These are phyloP conservation scores for Piloderma croceum DNA, from an alignment of 768 basidiomycete genomes.

Conservation along the genomic window DNA sequence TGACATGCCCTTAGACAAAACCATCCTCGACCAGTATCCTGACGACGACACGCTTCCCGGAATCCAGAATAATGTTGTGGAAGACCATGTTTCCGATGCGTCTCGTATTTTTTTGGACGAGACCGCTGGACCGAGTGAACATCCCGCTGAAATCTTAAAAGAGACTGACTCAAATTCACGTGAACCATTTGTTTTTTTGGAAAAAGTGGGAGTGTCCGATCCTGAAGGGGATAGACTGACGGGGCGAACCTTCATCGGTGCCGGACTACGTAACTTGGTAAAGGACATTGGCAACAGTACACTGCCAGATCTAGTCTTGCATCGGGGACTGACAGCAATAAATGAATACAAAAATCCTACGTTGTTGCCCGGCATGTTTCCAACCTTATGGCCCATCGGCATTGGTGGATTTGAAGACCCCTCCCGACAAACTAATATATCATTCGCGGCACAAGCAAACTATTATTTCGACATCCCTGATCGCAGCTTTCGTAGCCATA, in stretches of 20 bases:
- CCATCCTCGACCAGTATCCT: too few species aligned
- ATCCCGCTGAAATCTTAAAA: slow-evolving; percentile 15
- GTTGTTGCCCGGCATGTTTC: too few species aligned
- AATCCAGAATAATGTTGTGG: too few species aligned
- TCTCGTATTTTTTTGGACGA: slow-evolving; percentile 17
- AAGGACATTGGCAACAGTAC: too few species aligned
- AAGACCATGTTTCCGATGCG: too few species aligned
- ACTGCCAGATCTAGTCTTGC: slow-evolving; percentile 23
- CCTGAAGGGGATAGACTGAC: slow-evolving; percentile 14
- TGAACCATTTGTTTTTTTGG: too few species aligned
- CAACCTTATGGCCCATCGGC: slow-evolving; percentile 3
- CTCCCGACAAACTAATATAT: slow-evolving; percentile 2
- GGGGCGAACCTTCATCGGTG: slow-evolving; percentile 18
- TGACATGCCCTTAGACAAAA: too few species aligned
- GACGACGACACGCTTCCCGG: slow-evolving; percentile 17
- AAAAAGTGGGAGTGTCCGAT: too few species aligned
- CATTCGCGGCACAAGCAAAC: too few species aligned
- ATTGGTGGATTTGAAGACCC: slow-evolving; percentile 11
- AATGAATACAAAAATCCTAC: slow-evolving; percentile 27
- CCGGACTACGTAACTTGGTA: slow-evolving; percentile 21
- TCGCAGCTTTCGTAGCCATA: slow-evolving; percentile 18
- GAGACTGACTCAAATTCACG: slow-evolving; percentile 24
- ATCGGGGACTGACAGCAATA: slow-evolving; percentile 15
- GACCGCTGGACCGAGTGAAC: slow-evolving; percentile 21
- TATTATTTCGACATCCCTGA: too few species aligned